Evolutionary conservation across 1,139 yeast species (phyloP), one percentile per base, ranked within the genome.

Genomic region (Geotrichum carabidarum): DNA sequence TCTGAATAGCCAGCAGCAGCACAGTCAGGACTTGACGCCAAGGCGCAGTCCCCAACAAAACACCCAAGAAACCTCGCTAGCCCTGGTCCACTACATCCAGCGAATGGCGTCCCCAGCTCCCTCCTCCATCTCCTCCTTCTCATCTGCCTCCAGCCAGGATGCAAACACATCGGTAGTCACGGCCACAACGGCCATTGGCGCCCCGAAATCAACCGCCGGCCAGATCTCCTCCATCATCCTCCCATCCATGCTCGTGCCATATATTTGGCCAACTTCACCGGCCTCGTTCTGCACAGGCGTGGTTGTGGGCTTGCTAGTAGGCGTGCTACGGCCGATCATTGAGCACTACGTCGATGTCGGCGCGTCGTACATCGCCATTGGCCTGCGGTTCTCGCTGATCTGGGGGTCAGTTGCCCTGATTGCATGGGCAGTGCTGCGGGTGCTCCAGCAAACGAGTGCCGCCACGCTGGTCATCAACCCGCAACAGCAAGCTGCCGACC

Each of bases 271-370:
- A 6, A 51, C 59, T 6, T 60, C 63, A n/a, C 67, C 67, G 1
- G 62, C 65, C 2, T 64, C 67, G 11, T 64, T 64, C 53, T 57
- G 60, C 31, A 57, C 65, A 8, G 67, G 67, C 17, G 59, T 64
- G 7, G 58, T 58, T 4, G 60, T 58, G 7, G 67, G 67, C 12
- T 53, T 62, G 37, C 34, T 60, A 34, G 54, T 64, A 15, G 63
- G 65, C 7, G 53, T 59, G 41, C 44, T 62, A 36, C 54, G 65
- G 15, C 67, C 67, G 4, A 52, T 62, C 4, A 48, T 63, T 12
- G 65, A 63, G 50, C 57, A 57, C 42, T 64, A 64, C 51, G 58
- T 64, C 50, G 66, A 63, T 42, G 59, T 63, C 15, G 61, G 66
- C 41, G 66, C 65, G 44, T 51, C 54, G 22, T 58, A 60, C 43